A percentile compares a stretch with the other conserved stretches of the same genome.
These are phyloP conservation scores for Cenococcum geophilum DNA, from an alignment of 495 filamentous ascomycete genomes.

Conservation along the genomic window DNA sequence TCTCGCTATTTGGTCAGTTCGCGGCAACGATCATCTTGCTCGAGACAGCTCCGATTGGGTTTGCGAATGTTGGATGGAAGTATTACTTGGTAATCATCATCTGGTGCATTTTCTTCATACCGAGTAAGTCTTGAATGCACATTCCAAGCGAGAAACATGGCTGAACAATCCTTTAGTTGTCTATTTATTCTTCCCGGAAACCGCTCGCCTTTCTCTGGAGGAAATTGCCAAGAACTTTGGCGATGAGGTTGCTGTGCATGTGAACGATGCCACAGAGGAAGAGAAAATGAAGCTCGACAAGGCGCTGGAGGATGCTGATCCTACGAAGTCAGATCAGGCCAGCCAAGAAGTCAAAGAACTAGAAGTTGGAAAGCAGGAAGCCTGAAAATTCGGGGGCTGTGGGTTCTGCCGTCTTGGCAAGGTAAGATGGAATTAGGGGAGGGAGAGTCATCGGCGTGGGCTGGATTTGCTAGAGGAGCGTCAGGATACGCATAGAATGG, in stretches of 20 bases:
- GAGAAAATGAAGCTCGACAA: neutral
- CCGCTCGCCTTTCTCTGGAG: neutral
- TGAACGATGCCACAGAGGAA: neutral
- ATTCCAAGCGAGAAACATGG: too few species aligned
- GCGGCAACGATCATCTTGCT: conserved; percentile 12
- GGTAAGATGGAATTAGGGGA: neutral
- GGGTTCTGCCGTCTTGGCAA: neutral
- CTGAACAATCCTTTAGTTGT: neutral
- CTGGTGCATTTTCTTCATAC: conserved; percentile 15
- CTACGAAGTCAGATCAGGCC: neutral
- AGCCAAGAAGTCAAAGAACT: neutral
- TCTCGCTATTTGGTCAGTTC: conserved; percentile 21
- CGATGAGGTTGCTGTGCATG: conserved; percentile 1
- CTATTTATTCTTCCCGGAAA: neutral
- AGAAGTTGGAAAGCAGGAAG: neutral
- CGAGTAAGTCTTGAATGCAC: conserved; percentile 5
- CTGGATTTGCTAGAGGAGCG: too few species aligned
- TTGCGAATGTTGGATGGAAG: conserved; percentile 20
- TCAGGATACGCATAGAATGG: too few species aligned
- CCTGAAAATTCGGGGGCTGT: neutral
- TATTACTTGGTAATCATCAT: conserved; percentile 15
- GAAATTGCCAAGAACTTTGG: conserved; percentile 5
- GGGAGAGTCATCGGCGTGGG: neutral
- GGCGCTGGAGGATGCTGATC: neutral
- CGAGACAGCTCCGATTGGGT: conserved; percentile 18